Evolutionary conservation across 768 basidiomycete genomes (phyloP).

Genomic region (Suillus sp.): DNA sequence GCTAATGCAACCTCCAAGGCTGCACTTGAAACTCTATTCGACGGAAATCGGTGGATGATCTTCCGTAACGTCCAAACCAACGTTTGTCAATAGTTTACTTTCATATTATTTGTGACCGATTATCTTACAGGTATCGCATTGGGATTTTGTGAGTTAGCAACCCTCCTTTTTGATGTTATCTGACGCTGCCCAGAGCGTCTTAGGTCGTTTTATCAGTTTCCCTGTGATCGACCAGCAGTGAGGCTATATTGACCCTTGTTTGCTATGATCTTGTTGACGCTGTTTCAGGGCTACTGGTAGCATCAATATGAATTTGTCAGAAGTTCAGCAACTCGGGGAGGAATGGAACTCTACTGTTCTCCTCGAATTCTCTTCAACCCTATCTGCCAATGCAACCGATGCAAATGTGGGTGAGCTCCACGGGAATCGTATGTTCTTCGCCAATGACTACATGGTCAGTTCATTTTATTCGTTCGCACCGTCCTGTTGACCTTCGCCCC

Average conservation of each 20-base stretch:
- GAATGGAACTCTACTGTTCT: constrained; percentile 52
- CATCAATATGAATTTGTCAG: constrained; percentile 57
- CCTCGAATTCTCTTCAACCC: constrained; percentile 38
- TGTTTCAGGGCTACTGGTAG: constrained; percentile 52
- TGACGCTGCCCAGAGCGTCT: constrained; percentile 47
- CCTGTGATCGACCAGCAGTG: constrained; percentile 53
- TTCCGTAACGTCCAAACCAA: constrained; percentile 57
- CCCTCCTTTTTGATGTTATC: constrained; percentile 4
- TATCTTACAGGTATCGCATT: constrained; percentile 44
- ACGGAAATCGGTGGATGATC: constrained; percentile 72
- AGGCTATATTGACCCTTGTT: constrained; percentile 15
- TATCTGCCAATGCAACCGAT: constrained; percentile 38
- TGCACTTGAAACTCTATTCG: constrained; percentile 58
- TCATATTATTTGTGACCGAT: background rate
- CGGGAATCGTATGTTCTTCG: constrained; percentile 68
- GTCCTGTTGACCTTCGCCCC: background rate
- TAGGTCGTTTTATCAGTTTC: constrained; percentile 70
- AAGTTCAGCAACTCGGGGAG: constrained; percentile 50
- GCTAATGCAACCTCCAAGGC: constrained; percentile 43
- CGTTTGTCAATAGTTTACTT: constrained; percentile 24
- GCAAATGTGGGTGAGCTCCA: constrained; percentile 56
- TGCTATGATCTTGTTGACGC: constrained; percentile 14
- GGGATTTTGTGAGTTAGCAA: constrained; percentile 63
- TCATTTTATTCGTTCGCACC: too few species aligned
- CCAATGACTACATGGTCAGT: constrained; percentile 69